Evolutionary conservation across 768 basidiomycete species (phyloP).

Genomic region (Leccinellum luteum): DNA sequence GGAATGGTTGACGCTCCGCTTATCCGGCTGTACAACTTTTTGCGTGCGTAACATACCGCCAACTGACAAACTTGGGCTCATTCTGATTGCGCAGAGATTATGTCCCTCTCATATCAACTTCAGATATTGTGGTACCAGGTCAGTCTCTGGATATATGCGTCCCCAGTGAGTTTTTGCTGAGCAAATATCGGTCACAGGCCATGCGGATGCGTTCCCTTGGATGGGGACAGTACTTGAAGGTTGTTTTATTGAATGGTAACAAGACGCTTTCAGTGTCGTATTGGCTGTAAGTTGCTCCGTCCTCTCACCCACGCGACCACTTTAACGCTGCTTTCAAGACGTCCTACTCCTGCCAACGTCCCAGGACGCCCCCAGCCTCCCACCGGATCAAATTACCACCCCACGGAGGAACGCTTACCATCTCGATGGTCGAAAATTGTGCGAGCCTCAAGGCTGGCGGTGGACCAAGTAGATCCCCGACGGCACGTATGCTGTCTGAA

Average conservation of each 20-base stretch:
- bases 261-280: constrained; percentile 75
- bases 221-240: constrained; percentile 76
- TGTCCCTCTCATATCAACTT: constrained; percentile 89
- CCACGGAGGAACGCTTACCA: constrained; percentile 69
- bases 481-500: constrained; percentile 53
- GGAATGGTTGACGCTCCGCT: constrained; percentile 78
- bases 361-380: constrained; percentile 30
- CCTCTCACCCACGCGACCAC: background rate
- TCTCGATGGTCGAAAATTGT: constrained; percentile 63
- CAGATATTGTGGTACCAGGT: constrained; percentile 84
- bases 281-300: constrained; percentile 66
- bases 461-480: constrained; percentile 53
- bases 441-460: constrained; percentile 36
- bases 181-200: constrained; percentile 40
- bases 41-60: constrained; percentile 56
- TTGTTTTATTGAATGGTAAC: constrained; percentile 67
- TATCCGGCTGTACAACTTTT: constrained; percentile 80
- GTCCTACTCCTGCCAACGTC: constrained; percentile 34
- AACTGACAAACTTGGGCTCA: background rate
- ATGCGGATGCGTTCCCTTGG: constrained; percentile 77
- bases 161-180: background rate
- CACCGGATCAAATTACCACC: constrained; percentile 46
- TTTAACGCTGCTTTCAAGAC: constrained; percentile 29
- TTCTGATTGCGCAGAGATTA: constrained; percentile 58
- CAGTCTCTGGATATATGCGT: constrained; percentile 1